Evolutionary conservation across 208 protist species (phyloP), one percentile per base, ranked within the genome.

Genomic region (Trichomonas vaginalis): DNA sequence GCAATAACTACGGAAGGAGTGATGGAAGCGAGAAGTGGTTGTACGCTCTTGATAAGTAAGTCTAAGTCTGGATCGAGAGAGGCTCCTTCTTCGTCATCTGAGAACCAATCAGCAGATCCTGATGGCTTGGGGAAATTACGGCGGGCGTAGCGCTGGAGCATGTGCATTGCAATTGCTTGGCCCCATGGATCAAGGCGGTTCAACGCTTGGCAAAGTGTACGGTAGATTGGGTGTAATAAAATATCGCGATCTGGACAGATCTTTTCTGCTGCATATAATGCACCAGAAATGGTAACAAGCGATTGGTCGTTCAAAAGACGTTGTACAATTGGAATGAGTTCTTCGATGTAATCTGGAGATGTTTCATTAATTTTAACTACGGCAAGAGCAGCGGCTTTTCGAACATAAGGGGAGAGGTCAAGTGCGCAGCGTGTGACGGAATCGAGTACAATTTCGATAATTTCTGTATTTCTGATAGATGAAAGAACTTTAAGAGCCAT

Each of bases 381-480:
- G 12, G 82, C 82, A 1, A 88, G 32, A n/a, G 82, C 35, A 9
- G 82, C 82, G 37, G 82, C 82, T 42, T 88, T 88, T 10, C 82
- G 9, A 4, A 88, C 82, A 48, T 88, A 88, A 21, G 82, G 82
- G 0, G 82, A 88, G 0, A 47, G 1, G 32, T 88, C 82, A 21
- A 27, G 40, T 35, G 40, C 17, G 37, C 82, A 88, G 17, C 14
- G 23, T 88, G 23, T n/a, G 37, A 47, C 82, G 35, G 82, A n/a
- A 17, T 88, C 82, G n/a, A 88, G 82, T 21, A 88, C 82, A 88
- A 88, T 88, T 48, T 88, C 82, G 8, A 88, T 47, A n/a, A 88
- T 88, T 88, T 88, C 82, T 3, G 35, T 27, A n/a, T n/a, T 45
- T 47, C 82, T 4, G n/a, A 88, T 88, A 3, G 82, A 88, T 35